Percentiles rank a stretch among this genome's conserved stretches.
phyloP scores from a whole-genome alignment of 23 red algal species.

The Chondrus crispus region DNA sequence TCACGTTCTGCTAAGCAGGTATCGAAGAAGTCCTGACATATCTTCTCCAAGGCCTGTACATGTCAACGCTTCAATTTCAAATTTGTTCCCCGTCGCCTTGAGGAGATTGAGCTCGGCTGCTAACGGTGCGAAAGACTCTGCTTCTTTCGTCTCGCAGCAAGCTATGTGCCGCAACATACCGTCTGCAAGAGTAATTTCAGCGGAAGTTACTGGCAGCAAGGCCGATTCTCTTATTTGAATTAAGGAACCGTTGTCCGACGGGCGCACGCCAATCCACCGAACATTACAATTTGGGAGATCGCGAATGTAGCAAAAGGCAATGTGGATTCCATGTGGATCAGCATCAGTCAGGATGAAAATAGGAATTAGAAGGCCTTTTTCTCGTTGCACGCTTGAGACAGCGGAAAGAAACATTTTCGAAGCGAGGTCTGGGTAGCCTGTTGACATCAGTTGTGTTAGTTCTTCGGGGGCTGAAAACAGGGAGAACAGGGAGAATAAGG shows the following conservation, averaged over 20 bases:
- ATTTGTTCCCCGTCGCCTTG: slow-evolving; percentile 18
- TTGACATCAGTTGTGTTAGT: background rate
- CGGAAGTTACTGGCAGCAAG: slow-evolving; percentile 11
- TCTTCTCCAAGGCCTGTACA: background rate
- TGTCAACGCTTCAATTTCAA: slow-evolving; percentile 64
- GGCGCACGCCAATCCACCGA: slow-evolving; percentile 42
- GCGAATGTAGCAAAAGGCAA: slow-evolving; percentile 39
- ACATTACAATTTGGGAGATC: background rate
- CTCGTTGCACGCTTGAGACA: background rate
- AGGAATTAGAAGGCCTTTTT: background rate
- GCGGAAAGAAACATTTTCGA: slow-evolving; percentile 12
- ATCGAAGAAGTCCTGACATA: background rate
- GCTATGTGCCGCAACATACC: background rate
- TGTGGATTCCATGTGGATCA: slow-evolving; percentile 65
- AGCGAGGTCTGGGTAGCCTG: slow-evolving; percentile 42
- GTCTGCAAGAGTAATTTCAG: slow-evolving; percentile 16
- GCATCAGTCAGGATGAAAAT: slow-evolving; percentile 66
- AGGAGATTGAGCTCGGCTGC: background rate
- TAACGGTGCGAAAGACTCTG: background rate
- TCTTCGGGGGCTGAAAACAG: background rate
- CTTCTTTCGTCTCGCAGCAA: background rate
- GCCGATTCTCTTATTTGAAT: background rate
- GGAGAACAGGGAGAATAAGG: background rate
- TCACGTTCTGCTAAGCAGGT: background rate
- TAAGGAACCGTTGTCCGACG: slow-evolving; percentile 21